Evolutionary conservation across 1,284 basidiomycete species (phyloP).

Genomic region (Trichosporon sp.): DNA sequence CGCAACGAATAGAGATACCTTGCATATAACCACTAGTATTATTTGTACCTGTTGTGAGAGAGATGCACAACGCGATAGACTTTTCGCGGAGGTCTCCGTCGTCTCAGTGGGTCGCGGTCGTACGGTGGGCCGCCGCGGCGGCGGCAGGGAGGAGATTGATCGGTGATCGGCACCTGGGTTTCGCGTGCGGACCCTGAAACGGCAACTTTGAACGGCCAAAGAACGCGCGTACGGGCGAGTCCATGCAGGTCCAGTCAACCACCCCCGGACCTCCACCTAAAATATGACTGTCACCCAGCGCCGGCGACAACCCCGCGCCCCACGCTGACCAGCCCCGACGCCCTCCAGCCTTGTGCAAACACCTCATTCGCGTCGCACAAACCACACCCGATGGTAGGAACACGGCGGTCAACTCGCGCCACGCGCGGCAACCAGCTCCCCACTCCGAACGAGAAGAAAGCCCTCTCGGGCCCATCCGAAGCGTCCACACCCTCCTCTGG

Average conservation of each 20-base stretch:
- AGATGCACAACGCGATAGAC: neutral
- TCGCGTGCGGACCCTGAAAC: conserved; percentile 4
- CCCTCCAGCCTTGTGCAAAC: neutral
- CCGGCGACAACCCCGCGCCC: neutral
- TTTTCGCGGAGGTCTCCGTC: neutral
- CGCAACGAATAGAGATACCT: conserved; percentile 1
- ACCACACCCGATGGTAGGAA: neutral
- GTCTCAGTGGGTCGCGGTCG: neutral
- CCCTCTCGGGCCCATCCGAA: neutral
- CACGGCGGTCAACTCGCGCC: neutral
- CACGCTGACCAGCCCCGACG: neutral
- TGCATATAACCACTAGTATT: neutral
- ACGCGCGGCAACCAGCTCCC: neutral
- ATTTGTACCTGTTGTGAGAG: neutral
- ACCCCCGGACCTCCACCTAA: conserved; percentile 6
- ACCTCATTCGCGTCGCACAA: neutral
- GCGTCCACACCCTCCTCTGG: neutral
- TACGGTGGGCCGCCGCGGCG: neutral
- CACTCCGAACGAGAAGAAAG: neutral
- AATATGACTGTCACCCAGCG: neutral
- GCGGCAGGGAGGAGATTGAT: conserved; percentile 2
- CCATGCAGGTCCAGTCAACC: conserved; percentile 14
- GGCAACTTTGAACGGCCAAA: conserved; percentile 2
- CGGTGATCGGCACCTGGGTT: conserved; percentile 3
- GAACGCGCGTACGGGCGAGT: conserved; percentile 10